Evolutionary conservation across 164 flowering plant species (phyloP).

Genomic region (Stephania cephalantha): DNA sequence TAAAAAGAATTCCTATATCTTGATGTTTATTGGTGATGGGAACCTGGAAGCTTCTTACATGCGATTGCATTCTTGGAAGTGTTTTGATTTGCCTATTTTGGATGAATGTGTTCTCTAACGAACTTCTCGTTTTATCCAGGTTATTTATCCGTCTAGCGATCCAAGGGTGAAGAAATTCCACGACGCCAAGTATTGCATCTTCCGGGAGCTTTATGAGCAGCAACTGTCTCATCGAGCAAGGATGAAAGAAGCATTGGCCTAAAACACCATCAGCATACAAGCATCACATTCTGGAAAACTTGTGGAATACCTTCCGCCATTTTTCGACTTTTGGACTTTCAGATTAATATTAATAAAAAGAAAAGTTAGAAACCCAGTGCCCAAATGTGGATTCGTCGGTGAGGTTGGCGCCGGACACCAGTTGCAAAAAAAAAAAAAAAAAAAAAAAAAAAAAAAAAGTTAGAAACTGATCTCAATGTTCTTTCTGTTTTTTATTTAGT

Average conservation of each 20-base stretch:
- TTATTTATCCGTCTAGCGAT: slow-evolving; percentile 68
- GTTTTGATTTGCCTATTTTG: neutral
- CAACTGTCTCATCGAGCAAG: slow-evolving; percentile 66
- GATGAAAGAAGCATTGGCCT: slow-evolving; percentile 59
- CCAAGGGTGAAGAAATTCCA: slow-evolving; percentile 80
- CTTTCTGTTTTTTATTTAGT: neutral
- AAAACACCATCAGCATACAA: neutral
- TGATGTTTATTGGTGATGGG: neutral
- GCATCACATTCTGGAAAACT: neutral
- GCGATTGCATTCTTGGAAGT: neutral
- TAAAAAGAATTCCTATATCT: too few relatives aligned
- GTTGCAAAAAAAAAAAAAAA: too few relatives aligned
- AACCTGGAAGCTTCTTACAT: neutral
- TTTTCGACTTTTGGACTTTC: neutral
- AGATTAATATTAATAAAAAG: too few relatives aligned
- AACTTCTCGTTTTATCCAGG: slow-evolving; percentile 34
- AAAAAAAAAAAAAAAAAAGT: too few relatives aligned
- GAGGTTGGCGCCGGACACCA: too few relatives aligned
- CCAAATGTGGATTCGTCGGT: too few relatives aligned
- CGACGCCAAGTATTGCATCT: slow-evolving; percentile 74
- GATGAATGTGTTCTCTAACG: neutral
- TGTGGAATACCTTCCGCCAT: neutral
- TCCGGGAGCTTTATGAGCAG: slow-evolving; percentile 72
- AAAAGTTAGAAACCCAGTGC: neutral
- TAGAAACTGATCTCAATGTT: neutral